Evolutionary conservation across 2,329 filamentous ascomycete genomes (phyloP).

Genomic region (Claviceps lovelessii): DNA sequence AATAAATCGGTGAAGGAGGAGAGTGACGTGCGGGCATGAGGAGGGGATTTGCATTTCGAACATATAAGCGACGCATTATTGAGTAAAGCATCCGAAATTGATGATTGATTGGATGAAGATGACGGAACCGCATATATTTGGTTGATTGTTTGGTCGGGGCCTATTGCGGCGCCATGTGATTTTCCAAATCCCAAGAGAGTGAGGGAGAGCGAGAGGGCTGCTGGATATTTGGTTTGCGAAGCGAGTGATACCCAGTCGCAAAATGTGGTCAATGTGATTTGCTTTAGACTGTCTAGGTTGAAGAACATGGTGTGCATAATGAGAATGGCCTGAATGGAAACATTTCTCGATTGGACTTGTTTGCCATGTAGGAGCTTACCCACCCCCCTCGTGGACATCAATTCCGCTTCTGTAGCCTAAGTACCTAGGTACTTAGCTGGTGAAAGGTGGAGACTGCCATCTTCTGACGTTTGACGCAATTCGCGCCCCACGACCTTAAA

Average conservation of each 20-base stretch:
- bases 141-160: neutral
- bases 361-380: too few species aligned
- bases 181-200: neutral
- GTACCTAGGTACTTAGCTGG: too few species aligned
- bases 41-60: neutral
- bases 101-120: neutral
- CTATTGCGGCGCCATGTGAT: neutral
- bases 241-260: slow-evolving; percentile 4
- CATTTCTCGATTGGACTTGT: too few species aligned
- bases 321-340: too few species aligned
- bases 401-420: too few species aligned
- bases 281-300: neutral
- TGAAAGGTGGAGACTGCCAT: neutral
- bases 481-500: neutral
- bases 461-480: neutral
- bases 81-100: neutral
- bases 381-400: too few species aligned
- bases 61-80: neutral
- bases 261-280: neutral
- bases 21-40: neutral
- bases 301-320: too few species aligned
- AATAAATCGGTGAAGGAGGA: neutral
- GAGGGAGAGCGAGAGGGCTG: neutral
- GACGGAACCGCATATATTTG: neutral
- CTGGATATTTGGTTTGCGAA: neutral